These are phyloP conservation scores for Uronychia binucleata DNA, from an alignment of 73 alveolate species.

Conservation along the genomic window DNA sequence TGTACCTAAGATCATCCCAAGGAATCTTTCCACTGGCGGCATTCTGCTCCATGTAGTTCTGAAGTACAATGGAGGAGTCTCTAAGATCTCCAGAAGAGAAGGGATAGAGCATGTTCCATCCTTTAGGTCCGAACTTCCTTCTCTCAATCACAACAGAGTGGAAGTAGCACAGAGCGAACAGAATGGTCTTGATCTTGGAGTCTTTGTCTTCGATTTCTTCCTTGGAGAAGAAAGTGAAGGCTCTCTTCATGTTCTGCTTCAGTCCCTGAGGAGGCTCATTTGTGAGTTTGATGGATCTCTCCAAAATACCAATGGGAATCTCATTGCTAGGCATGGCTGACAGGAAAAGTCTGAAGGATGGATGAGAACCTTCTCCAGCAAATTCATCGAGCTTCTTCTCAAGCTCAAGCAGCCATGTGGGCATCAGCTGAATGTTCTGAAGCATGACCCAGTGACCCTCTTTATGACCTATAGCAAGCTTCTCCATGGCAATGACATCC, in stretches of 20 bases:
- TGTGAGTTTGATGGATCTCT: constrained; percentile 99
- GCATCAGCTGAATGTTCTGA: constrained; percentile 99
- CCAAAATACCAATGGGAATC: constrained; percentile 99
- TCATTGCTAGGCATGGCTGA: constrained; percentile 81
- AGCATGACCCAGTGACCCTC: constrained; percentile 99
- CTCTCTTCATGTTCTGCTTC: constrained; percentile 99
- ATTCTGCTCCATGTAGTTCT: constrained; percentile 92
- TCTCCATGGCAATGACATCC: constrained; percentile 97
- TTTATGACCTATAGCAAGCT: constrained; percentile 97
- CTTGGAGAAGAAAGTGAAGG: constrained; percentile 98
- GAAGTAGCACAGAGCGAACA: constrained; percentile 99
- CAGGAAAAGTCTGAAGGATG: constrained; percentile 97
- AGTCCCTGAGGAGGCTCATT: constrained; percentile 99
- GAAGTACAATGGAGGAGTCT: constrained; percentile 98
- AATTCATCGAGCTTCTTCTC: constrained; percentile 98
- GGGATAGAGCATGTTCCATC: constrained; percentile 99
- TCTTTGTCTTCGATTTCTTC: constrained; percentile 99
- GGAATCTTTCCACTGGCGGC: constrained; percentile 98
- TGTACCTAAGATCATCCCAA: constrained; percentile 99
- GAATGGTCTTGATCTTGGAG: constrained; percentile 97
- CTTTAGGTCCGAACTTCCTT: constrained; percentile 99
- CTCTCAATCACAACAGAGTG: constrained; percentile 99
- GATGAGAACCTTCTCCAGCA: constrained; percentile 98
- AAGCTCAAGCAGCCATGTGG: constrained; percentile 97
- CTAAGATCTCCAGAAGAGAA: constrained; percentile 99